A percentile compares a stretch with the other conserved stretches of the same genome.
These are phyloP conservation scores for Aureobasidium mangrovei DNA, from an alignment of 2,329 filamentous ascomycete species.

Conservation along the genomic window DNA sequence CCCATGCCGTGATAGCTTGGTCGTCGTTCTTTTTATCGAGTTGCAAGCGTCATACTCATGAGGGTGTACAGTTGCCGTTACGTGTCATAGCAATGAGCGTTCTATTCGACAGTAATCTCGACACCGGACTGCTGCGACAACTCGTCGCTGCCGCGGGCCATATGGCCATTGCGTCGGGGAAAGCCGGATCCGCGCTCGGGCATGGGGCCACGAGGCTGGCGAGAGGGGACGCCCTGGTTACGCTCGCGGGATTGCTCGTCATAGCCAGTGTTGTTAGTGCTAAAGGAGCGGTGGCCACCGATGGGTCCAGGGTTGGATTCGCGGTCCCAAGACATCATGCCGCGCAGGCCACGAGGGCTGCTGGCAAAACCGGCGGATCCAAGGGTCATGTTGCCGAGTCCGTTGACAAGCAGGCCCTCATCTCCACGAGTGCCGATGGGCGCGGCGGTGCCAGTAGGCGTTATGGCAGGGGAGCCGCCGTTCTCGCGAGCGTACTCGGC, in stretches of 20 bases:
- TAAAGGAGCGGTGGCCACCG: conserved; percentile 55
- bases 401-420: conserved; percentile 53
- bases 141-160: conserved; percentile 54
- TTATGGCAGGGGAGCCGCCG: conserved; percentile 57
- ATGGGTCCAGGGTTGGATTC: conserved; percentile 50
- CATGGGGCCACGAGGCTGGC: conserved; percentile 54
- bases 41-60: conserved; percentile 15
- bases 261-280: conserved; percentile 47
- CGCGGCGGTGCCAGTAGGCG: conserved; percentile 56
- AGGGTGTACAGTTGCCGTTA: conserved; percentile 14
- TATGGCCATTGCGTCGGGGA: conserved; percentile 52
- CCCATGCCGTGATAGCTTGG: conserved; percentile 13
- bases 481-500: conserved; percentile 50
- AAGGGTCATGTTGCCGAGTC: conserved; percentile 52
- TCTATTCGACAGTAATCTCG: conserved; percentile 55
- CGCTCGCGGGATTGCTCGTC: conserved; percentile 48
- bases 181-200: conserved; percentile 53
- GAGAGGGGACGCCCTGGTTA: conserved; percentile 41
- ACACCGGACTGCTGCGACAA: conserved; percentile 49
- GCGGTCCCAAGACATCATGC: conserved; percentile 53
- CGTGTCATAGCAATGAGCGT: conserved; percentile 7
- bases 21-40: conserved; percentile 13
- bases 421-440: conserved; percentile 50
- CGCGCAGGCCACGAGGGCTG: conserved; percentile 51
- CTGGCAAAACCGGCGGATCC: conserved; percentile 37